These are phyloP conservation scores for Fusarium dlaminii DNA, from an alignment of 2,329 filamentous ascomycete genomes.

Conservation along the genomic window DNA sequence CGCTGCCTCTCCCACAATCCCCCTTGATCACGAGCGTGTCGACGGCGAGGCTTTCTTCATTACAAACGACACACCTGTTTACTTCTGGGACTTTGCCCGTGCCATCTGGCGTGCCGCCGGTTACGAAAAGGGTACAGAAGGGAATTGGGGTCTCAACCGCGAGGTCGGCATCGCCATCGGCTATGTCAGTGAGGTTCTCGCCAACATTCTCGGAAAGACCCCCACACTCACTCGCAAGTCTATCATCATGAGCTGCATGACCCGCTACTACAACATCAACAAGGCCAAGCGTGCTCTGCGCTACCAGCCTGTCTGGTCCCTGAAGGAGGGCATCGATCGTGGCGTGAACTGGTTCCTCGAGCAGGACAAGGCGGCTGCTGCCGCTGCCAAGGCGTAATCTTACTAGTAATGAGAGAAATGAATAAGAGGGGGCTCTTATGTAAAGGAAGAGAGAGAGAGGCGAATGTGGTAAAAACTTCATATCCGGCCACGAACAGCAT, in stretches of 20 bases:
- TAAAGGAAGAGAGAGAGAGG: neutral
- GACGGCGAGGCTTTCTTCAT: slow-evolving; percentile 91
- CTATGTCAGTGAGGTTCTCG: slow-evolving; percentile 62
- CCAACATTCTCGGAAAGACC: slow-evolving; percentile 58
- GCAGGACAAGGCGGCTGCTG: slow-evolving; percentile 53
- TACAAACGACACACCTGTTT: slow-evolving; percentile 87
- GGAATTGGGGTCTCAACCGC: slow-evolving; percentile 65
- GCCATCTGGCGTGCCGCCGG: slow-evolving; percentile 77
- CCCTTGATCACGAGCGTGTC: slow-evolving; percentile 76
- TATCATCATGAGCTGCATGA: slow-evolving; percentile 76
- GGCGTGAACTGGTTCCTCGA: slow-evolving; percentile 65
- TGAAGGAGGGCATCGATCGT: slow-evolving; percentile 70
- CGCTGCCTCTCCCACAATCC: slow-evolving; percentile 62
- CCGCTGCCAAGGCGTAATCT: slow-evolving; percentile 37
- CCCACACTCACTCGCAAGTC: slow-evolving; percentile 68
- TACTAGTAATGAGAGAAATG: neutral
- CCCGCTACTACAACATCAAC: slow-evolving; percentile 78
- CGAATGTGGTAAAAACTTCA: neutral
- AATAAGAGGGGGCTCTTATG: neutral
- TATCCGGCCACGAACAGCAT: slow-evolving; percentile 4
- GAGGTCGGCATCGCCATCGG: slow-evolving; percentile 63
- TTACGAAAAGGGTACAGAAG: slow-evolving; percentile 59
- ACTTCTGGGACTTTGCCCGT: slow-evolving; percentile 90
- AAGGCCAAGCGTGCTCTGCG: slow-evolving; percentile 78
- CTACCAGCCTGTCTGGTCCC: slow-evolving; percentile 72